Conservation (phyloP, 2,329 filamentous ascomycete species). For the Fonsecaea nubica region DNA sequence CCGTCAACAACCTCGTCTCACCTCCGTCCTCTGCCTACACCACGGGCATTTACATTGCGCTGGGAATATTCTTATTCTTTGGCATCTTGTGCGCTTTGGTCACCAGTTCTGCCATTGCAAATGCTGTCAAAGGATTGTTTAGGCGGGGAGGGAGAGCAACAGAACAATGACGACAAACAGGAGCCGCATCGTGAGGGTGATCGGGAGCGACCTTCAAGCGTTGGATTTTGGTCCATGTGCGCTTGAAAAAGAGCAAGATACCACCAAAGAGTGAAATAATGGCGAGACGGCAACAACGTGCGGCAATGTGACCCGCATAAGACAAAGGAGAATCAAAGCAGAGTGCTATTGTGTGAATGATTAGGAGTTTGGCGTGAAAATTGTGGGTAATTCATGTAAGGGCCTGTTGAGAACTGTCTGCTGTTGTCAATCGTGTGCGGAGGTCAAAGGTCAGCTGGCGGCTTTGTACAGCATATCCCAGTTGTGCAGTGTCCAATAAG, state of each 20-base stretch:
- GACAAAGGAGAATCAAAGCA: neutral
- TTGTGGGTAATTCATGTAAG: neutral
- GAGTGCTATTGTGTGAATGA: neutral
- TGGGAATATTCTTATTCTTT: constrained; percentile 26
- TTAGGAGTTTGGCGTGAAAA: neutral
- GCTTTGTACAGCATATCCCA: neutral
- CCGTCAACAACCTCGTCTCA: constrained; percentile 8
- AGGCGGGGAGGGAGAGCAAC: neutral
- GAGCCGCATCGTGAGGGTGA: neutral
- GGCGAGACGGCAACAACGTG: neutral
- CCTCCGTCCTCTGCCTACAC: constrained; percentile 12
- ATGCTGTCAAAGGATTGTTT: neutral
- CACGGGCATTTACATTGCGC: constrained; percentile 23
- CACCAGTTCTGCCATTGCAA: constrained; percentile 6
- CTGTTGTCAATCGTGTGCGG: neutral
- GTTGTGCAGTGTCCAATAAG: neutral
- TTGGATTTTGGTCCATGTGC: neutral
- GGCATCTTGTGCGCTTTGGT: constrained; percentile 24
- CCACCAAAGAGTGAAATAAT: neutral
- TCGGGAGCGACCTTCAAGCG: neutral
- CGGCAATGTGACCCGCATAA: neutral
- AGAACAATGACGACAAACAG: neutral
- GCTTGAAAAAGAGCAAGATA: neutral
- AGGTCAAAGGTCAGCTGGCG: neutral
- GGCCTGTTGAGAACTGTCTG: neutral